A percentile compares a stretch with the other conserved stretches of the same genome.
Conservation (phyloP, 164 flowering plant species). For the Piper betle region DNA sequence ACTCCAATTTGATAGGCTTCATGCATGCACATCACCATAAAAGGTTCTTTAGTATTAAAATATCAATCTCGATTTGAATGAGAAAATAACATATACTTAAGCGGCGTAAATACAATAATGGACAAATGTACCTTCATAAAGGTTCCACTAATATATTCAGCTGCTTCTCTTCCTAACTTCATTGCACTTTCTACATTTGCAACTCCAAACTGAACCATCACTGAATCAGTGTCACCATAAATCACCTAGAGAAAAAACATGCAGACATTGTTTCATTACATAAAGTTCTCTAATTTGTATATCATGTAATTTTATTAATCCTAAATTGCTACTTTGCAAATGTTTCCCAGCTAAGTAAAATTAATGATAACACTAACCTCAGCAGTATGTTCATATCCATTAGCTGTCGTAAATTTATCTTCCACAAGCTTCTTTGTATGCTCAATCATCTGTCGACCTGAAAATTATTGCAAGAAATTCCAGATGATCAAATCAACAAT, state of each 20-base stretch:
- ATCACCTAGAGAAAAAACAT: constrained; percentile 38
- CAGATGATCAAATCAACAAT: background rate
- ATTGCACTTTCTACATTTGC: constrained; percentile 73
- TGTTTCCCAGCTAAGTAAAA: background rate
- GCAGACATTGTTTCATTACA: background rate
- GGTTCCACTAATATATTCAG: constrained; percentile 78
- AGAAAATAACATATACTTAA: background rate
- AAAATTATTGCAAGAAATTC: background rate
- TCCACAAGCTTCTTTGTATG: constrained; percentile 92
- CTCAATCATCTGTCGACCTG: constrained; percentile 98
- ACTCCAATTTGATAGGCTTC: constrained; percentile 97
- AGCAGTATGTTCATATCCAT: constrained; percentile 85
- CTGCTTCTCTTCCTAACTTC: constrained; percentile 93
- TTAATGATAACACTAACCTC: constrained; percentile 38
- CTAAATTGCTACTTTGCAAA: background rate
- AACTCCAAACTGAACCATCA: constrained; percentile 97
- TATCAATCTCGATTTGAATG: too few species aligned
- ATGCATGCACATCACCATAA: constrained; percentile 8
- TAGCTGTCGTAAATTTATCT: constrained; percentile 64
- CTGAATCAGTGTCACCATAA: constrained; percentile 99
- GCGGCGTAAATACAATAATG: background rate
- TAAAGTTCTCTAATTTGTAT: background rate
- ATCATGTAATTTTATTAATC: background rate
- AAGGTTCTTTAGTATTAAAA: constrained; percentile 1
- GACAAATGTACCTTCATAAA: constrained; percentile 51